Evolutionary conservation across 768 basidiomycete species (phyloP).

Genomic region (Pholiota microspora): DNA sequence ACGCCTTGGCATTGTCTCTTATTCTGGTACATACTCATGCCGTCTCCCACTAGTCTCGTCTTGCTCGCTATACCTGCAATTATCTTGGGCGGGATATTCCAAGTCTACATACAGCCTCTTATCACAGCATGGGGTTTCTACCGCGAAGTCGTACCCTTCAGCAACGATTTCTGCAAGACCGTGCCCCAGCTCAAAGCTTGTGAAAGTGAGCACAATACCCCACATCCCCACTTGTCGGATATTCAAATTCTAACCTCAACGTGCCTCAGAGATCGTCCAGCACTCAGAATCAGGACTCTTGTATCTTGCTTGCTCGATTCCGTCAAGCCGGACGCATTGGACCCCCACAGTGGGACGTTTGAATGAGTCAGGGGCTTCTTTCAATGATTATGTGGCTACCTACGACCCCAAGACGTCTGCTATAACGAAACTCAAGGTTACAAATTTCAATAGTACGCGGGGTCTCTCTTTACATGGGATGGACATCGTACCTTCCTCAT

Average conservation of each 20-base stretch:
- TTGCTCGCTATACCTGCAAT: conserved; percentile 1
- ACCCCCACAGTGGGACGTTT: conserved; percentile 38
- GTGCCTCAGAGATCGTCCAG: conserved; percentile 1
- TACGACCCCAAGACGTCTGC: conserved; percentile 48
- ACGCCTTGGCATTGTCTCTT: neutral
- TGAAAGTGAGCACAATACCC: conserved; percentile 1
- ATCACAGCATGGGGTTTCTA: conserved; percentile 1
- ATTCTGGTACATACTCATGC: neutral
- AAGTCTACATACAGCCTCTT: neutral
- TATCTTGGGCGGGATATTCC: conserved; percentile 1
- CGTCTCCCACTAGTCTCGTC: neutral
- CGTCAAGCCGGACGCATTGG: conserved; percentile 48
- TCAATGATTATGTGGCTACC: conserved; percentile 55
- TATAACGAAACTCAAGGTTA: conserved; percentile 44
- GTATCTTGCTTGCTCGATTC: conserved; percentile 64
- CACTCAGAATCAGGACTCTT: conserved; percentile 55
- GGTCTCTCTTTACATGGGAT: conserved; percentile 64
- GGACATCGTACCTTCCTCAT: conserved; percentile 58
- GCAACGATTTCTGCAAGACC: conserved; percentile 6
- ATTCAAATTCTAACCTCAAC: neutral
- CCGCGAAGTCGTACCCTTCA: neutral
- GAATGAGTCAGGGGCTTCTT: conserved; percentile 36
- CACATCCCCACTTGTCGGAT: neutral
- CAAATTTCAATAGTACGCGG: conserved; percentile 34
- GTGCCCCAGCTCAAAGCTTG: conserved; percentile 8